Evolutionary conservation across 2,329 filamentous ascomycete genomes (phyloP).

Genomic region (Neopestalotiopsis sp.): DNA sequence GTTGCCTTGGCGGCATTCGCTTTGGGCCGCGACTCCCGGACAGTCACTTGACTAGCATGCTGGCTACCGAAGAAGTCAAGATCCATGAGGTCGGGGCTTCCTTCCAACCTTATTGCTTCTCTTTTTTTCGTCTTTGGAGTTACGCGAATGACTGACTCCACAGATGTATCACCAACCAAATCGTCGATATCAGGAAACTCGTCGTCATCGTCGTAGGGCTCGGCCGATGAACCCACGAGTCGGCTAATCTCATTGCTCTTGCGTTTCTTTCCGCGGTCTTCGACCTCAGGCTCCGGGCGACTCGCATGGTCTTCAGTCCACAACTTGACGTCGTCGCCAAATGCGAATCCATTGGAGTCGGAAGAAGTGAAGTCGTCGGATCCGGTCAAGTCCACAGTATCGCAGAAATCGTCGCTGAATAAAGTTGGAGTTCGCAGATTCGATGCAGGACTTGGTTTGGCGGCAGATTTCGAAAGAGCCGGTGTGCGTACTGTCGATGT

Average conservation of each 20-base stretch:
- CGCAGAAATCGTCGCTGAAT: conserved; percentile 33
- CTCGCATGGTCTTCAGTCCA: conserved; percentile 50
- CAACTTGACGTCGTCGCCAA: conserved; percentile 38
- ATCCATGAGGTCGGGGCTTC: not conserved
- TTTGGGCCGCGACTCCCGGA: not conserved
- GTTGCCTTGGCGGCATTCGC: not conserved
- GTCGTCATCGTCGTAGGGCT: conserved; percentile 46
- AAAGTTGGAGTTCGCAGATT: conserved; percentile 27
- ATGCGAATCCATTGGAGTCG: conserved; percentile 31
- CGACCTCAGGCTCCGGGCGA: conserved; percentile 42
- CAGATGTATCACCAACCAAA: conserved; percentile 38
- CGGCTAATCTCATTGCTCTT: conserved; percentile 56
- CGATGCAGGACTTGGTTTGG: conserved; percentile 17
- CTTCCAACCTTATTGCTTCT: conserved; percentile 18
- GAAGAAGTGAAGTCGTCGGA: conserved; percentile 34
- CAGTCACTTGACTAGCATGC: not conserved
- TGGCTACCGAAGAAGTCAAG: not conserved
- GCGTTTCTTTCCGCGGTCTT: conserved; percentile 53
- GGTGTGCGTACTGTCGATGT: conserved; percentile 22
- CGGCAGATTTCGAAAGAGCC: conserved; percentile 31
- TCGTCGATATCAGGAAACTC: conserved; percentile 62
- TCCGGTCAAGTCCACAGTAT: conserved; percentile 41
- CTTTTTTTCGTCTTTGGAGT: conserved; percentile 40
- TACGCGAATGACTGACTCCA: conserved; percentile 38
- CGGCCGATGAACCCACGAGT: conserved; percentile 24